Percentiles rank a stretch among this genome's conserved stretches.
Evolutionary conservation across 1,139 yeast species (phyloP).

Genomic region (Pichia sp.): DNA sequence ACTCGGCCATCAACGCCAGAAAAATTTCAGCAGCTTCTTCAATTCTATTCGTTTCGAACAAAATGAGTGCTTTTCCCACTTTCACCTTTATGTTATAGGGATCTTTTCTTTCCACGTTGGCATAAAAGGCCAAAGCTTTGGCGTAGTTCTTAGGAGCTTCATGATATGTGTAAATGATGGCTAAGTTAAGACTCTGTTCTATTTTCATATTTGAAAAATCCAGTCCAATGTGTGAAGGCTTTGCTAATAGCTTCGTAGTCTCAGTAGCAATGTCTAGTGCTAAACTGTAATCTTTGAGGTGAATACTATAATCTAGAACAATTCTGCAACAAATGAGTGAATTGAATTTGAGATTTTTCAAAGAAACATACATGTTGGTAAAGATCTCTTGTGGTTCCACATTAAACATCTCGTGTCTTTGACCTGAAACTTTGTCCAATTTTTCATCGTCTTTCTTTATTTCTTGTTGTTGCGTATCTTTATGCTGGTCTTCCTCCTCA

Average conservation of each 20-base stretch:
- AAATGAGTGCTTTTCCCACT: slow-evolving; percentile 76
- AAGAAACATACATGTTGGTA: slow-evolving; percentile 47
- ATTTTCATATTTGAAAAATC: slow-evolving; percentile 44
- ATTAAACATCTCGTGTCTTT: slow-evolving; percentile 3
- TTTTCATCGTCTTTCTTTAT: slow-evolving; percentile 1
- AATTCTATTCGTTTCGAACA: slow-evolving; percentile 56
- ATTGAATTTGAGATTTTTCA: slow-evolving; percentile 32
- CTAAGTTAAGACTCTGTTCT: slow-evolving; percentile 59
- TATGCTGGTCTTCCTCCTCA: slow-evolving; percentile 8
- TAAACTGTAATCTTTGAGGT: slow-evolving; percentile 53
- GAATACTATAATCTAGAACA: slow-evolving; percentile 50
- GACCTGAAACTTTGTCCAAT: slow-evolving; percentile 7
- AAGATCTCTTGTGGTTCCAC: slow-evolving; percentile 38
- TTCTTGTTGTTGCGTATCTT: background rate
- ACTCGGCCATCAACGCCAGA: slow-evolving; percentile 25
- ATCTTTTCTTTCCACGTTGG: slow-evolving; percentile 44
- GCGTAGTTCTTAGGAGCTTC: slow-evolving; percentile 86
- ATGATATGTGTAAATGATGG: slow-evolving; percentile 69
- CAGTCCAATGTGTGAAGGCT: slow-evolving; percentile 37
- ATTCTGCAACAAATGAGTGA: slow-evolving; percentile 61
- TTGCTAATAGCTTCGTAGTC: slow-evolving; percentile 53
- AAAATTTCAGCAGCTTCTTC: slow-evolving; percentile 52
- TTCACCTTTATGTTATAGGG: slow-evolving; percentile 47
- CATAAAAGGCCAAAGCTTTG: slow-evolving; percentile 66
- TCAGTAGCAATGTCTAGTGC: slow-evolving; percentile 54